phyloP scores from a whole-genome alignment of 2,329 filamentous ascomycete species.

The Lecanicillium sp. region DNA sequence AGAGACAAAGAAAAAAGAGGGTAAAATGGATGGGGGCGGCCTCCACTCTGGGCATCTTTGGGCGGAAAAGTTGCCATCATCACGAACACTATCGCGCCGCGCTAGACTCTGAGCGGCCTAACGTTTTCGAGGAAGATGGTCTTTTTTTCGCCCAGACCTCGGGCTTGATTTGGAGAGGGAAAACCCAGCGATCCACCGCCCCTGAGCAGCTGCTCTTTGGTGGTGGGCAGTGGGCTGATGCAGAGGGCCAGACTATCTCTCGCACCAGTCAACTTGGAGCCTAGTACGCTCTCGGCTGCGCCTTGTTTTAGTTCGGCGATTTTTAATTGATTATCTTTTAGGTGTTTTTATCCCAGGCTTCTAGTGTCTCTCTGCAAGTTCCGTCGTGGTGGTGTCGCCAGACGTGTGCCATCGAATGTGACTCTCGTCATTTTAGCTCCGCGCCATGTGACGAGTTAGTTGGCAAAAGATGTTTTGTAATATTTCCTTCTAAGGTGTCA shows the following conservation, averaged over 20 bases:
- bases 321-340: conserved; percentile 1
- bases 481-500: background rate
- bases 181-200: background rate
- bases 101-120: conserved; percentile 7
- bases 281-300: conserved; percentile 9
- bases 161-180: too few relatives aligned
- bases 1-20: background rate
- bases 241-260: background rate
- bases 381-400: background rate
- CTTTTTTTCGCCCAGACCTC: too few relatives aligned
- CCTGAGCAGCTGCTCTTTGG: background rate
- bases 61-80: background rate
- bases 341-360: too few relatives aligned
- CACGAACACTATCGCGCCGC: conserved; percentile 8
- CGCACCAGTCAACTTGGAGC: background rate
- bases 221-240: background rate
- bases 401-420: background rate
- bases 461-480: background rate
- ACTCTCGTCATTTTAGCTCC: conserved; percentile 10
- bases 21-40: too few relatives aligned
- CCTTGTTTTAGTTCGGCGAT: conserved; percentile 10
- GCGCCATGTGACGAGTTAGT: background rate
- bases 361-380: too few relatives aligned
- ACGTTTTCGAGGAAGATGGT: background rate
- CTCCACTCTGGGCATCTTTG: conserved; percentile 7